A percentile compares a stretch with the other conserved stretches of the same genome.
These are phyloP conservation scores for Mrakia hoshinonis DNA, from an alignment of 768 basidiomycete species.

Conservation along the genomic window DNA sequence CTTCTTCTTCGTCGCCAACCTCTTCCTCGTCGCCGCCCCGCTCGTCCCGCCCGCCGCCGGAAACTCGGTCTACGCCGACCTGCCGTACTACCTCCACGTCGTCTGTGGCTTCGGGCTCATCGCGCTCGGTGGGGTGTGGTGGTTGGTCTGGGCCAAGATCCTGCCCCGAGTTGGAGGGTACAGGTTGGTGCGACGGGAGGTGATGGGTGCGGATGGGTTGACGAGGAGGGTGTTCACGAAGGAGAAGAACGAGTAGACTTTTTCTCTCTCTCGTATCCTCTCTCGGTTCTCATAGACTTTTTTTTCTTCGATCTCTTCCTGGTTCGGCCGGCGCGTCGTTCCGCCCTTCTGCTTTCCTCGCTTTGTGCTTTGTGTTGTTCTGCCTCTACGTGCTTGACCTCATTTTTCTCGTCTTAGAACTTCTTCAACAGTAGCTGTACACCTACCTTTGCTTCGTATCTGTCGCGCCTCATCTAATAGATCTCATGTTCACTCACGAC, in stretches of 20 bases:
- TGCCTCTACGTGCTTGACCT: neutral
- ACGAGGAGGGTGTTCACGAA: conserved; percentile 19
- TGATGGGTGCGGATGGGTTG: conserved; percentile 15
- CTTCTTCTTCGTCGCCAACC: conserved; percentile 36
- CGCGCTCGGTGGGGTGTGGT: conserved; percentile 1
- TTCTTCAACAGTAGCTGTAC: neutral
- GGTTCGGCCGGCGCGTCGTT: too few species aligned
- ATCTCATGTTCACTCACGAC: too few species aligned
- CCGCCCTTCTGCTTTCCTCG: neutral
- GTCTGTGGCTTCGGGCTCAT: conserved; percentile 18
- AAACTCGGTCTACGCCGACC: neutral
- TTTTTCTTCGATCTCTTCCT: neutral
- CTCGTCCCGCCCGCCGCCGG: conserved; percentile 32
- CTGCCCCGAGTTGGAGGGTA: conserved; percentile 15
- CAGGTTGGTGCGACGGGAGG: conserved; percentile 4
- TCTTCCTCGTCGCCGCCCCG: conserved; percentile 34
- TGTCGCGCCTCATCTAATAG: too few species aligned
- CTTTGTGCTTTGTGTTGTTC: neutral
- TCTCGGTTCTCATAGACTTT: neutral
- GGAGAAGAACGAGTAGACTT: neutral
- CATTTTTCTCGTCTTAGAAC: neutral
- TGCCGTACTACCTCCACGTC: conserved; percentile 24
- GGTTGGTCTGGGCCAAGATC: conserved; percentile 8
- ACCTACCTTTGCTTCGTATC: too few species aligned
- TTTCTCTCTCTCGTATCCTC: neutral